Evolutionary conservation across 495 filamentous ascomycete genomes (phyloP), one percentile per base, ranked within the genome.

Genomic region (Daldinia childiae): DNA sequence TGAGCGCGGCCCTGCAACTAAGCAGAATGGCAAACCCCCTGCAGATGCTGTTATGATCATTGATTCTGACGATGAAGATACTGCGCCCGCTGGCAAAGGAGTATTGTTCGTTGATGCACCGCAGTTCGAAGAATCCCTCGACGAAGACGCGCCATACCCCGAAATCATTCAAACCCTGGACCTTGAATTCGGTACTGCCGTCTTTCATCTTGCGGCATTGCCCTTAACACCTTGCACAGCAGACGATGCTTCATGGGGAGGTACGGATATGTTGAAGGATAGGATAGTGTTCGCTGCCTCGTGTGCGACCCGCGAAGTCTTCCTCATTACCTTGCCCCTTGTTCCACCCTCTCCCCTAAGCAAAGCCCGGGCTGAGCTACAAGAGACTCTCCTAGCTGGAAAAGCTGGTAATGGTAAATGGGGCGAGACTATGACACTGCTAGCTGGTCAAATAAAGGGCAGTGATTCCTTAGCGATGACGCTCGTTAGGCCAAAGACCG

Each of bases 61-160:
- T 43, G 91, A 93, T 76, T 94, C 91, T 0, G 92, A 95, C 67
- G 92, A 94, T 36, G 93, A 95, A 54, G 79, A 81, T 11, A 48
- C 67, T 19, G 58, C 74, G 3, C 59, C 79, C 1, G 15, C 62
- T 6, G 58, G 32, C 5, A 73, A 73, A 4, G 64, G 70, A 27
- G 71, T 69, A 32, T 24, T 51, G 0, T 83, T 82, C 50, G 73
- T 79, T 51, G 81, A 84, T 68, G 78, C 86, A 59, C 84, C 84
- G 51, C 77, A 85, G 27, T 83, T 85, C 56, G 79, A 86, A 64
- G 83, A 87, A 3, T 69, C 39, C 58, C 19, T 76, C 57, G 74
- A 71, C 39, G 61, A 79, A 59, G 74, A 76, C 43, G 65, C 84
- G 82, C 58, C 87, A 74, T 78, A 86, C 82, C 78, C 81, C 70